A percentile compares a stretch with the other conserved stretches of the same genome.
Evolutionary conservation across 2,329 filamentous ascomycete species (phyloP).

Genomic region (Hypoxylon sp.): DNA sequence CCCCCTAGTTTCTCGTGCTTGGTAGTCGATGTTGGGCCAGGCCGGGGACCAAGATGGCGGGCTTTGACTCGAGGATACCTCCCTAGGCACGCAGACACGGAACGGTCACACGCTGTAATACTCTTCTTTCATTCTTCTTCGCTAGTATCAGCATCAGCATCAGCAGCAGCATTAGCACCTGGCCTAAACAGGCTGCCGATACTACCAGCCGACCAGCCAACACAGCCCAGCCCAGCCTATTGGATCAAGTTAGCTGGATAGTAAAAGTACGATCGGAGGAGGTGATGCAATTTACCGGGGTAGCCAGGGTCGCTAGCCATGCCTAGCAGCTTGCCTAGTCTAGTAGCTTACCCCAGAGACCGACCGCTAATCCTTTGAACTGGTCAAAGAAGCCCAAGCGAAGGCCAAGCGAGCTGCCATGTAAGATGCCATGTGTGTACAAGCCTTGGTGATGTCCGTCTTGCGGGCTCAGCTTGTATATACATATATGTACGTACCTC

Average conservation of each 20-base stretch:
- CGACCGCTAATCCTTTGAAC: slow-evolving; percentile 20
- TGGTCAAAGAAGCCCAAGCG: slow-evolving; percentile 9
- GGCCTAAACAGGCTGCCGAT: not conserved
- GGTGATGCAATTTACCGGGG: slow-evolving; percentile 13
- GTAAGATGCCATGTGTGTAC: too few species aligned
- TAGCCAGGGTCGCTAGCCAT: not conserved
- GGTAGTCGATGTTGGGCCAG: too few species aligned
- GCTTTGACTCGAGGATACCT: too few species aligned
- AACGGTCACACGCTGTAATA: not conserved
- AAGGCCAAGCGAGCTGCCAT: too few species aligned
- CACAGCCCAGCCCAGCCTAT: not conserved
- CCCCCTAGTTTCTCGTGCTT: not conserved
- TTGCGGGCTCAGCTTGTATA: too few species aligned
- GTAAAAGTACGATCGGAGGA: not conserved
- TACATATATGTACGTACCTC: too few species aligned
- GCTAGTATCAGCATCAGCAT: too few species aligned
- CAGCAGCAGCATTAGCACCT: not conserved
- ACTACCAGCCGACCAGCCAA: too few species aligned
- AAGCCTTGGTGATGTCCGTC: too few species aligned
- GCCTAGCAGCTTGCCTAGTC: too few species aligned
- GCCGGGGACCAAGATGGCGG: not conserved
- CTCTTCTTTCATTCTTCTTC: not conserved
- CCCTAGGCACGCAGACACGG: too few species aligned
- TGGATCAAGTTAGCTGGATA: not conserved
- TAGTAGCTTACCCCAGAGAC: slow-evolving; percentile 31